Base-by-base conservation (phyloP, 169 alveolate species). In the Cryptosporidium ryanae region DNA sequence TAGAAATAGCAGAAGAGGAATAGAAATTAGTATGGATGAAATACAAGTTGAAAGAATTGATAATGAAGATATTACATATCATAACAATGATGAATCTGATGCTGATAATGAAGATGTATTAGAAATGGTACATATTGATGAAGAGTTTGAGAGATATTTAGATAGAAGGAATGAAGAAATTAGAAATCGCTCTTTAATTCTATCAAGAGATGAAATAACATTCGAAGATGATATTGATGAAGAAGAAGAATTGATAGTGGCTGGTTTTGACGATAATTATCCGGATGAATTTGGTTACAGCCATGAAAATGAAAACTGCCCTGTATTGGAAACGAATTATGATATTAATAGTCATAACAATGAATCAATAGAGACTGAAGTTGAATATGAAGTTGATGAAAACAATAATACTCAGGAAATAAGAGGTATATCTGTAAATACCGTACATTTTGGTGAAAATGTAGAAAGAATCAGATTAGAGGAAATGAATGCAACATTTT, bases 121-220 rank as follows among this genome's bases (percentile, higher is more conserved):
- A 29, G 83, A 68, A 54, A 10, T 68, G 18, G 55, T 68, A 27
- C 57, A 68, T 29, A 64, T 68, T 17, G 83, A 68, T 13, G 83
- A 50, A 21, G 83, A 68, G 10, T 64, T 50, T 8, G 17, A 50
- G 17, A 12, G 66, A 17, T 49, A 54, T 31, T 29, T 68, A 13
- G 52, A 29, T 2, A 68, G 83, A 38, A 68, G 83, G 29, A 49
- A 55, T 32, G 12, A 6, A 0, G 83, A 68, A n/a, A 68, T 68
- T 10, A 50, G 83, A 38, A 68, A 52, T 21, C 54, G 83, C 4
- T 68, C 83, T 12, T 29, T 68, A n/a, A 55, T 68, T 17, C 50
- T 68, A 10, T n/a, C 25, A 15, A 64, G 43, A 17, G 66, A 68
- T 3, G 67, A 68, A 12, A 49, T 68, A 13, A 54, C 29, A 23